These are phyloP conservation scores for Cardamine chenopodiifolia DNA, from an alignment of 345 rosid genomes.

Conservation along the genomic window DNA sequence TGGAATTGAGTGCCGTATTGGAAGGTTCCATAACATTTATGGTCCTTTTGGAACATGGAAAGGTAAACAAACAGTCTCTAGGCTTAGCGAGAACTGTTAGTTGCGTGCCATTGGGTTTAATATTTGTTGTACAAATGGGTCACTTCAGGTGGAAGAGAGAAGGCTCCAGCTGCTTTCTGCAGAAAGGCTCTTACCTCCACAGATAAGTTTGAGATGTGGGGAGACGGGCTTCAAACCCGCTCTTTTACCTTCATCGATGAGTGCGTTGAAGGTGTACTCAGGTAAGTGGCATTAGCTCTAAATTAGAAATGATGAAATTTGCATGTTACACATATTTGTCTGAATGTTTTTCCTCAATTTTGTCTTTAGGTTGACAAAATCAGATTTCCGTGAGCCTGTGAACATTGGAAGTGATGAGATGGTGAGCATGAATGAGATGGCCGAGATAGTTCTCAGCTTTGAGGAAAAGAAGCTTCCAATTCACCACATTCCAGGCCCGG, in stretches of 20 bases:
- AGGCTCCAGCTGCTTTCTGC: constrained; percentile 99
- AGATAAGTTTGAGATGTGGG: constrained; percentile 99
- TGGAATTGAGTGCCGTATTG: constrained; percentile 89
- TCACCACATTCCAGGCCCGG: constrained; percentile 98
- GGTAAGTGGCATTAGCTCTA: constrained; percentile 48
- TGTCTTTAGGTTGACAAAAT: constrained; percentile 74
- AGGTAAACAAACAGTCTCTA: constrained; percentile 50
- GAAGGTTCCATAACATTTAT: constrained; percentile 97
- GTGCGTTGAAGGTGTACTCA: constrained; percentile 96
- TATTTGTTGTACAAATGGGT: not conserved
- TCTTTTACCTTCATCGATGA: constrained; percentile 99
- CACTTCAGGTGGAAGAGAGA: constrained; percentile 90
- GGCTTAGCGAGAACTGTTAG: not conserved
- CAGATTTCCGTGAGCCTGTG: constrained; percentile 97
- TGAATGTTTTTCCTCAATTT: not conserved
- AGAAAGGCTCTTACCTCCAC: constrained; percentile 81
- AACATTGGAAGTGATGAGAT: constrained; percentile 99
- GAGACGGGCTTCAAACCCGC: constrained; percentile 96
- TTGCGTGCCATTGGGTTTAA: constrained; percentile 8
- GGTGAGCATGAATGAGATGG: constrained; percentile 99
- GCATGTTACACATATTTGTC: not conserved
- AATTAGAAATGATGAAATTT: not conserved
- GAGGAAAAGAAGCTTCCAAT: constrained; percentile 86
- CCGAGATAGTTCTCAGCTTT: constrained; percentile 91
- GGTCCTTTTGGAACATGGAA: constrained; percentile 99